These are phyloP conservation scores for Kluyveromyces dobzhanskii DNA, from an alignment of 805 yeast genomes.

Conservation along the genomic window DNA sequence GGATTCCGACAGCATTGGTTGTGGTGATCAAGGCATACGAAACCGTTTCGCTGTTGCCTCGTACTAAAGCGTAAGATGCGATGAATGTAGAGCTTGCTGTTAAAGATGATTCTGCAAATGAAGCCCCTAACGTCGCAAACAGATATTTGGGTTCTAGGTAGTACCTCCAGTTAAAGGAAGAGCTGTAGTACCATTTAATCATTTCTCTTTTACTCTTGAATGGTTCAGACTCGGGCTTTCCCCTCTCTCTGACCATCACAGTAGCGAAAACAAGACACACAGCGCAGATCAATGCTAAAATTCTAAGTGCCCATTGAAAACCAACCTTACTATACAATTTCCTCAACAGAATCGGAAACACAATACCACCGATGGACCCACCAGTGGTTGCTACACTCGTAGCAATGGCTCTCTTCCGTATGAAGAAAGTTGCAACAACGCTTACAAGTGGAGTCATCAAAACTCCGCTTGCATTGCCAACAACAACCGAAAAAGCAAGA, in stretches of 20 bases:
- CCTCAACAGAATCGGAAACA: constrained; percentile 44
- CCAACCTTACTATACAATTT: constrained; percentile 43
- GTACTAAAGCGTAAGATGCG: constrained; percentile 44
- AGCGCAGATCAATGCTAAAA: constrained; percentile 40
- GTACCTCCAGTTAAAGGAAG: constrained; percentile 27
- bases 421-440: constrained; percentile 60
- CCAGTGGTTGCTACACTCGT: constrained; percentile 44
- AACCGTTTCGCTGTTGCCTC: constrained; percentile 36
- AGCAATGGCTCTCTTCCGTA: constrained; percentile 49
- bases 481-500: constrained; percentile 45
- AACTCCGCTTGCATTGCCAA: constrained; percentile 54
- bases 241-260: constrained; percentile 35
- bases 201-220: constrained; percentile 31
- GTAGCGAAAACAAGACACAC: constrained; percentile 32
- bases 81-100: constrained; percentile 42
- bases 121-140: constrained; percentile 35
- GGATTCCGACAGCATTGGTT: constrained; percentile 37
- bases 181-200: constrained; percentile 21
- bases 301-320: constrained; percentile 52
- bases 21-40: constrained; percentile 42
- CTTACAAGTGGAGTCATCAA: constrained; percentile 55
- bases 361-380: constrained; percentile 39
- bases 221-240: constrained; percentile 24
- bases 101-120: constrained; percentile 40
- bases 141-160: constrained; percentile 38